Percentiles rank a stretch among this genome's conserved stretches.
phyloP scores from a whole-genome alignment of 148 eudicot species.

The Spergularia marina region DNA sequence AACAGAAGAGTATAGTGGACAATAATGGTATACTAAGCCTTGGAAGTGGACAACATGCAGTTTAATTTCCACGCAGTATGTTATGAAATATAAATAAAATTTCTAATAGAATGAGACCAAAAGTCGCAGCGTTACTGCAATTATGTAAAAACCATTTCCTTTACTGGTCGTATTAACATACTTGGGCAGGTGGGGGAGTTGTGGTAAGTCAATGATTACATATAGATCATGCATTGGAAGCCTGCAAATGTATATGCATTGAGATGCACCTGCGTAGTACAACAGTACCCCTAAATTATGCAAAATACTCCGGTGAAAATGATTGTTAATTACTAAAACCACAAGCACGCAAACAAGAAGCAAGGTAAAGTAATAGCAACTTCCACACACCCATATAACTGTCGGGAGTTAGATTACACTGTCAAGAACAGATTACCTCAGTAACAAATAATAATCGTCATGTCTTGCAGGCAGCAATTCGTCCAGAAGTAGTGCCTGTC shows the following conservation, averaged over 20 bases:
- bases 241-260: neutral
- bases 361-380: neutral
- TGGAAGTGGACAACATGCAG: too few species aligned
- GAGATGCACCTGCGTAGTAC: neutral
- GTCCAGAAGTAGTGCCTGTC: constrained; percentile 52
- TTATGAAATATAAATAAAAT: too few species aligned
- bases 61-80: too few species aligned
- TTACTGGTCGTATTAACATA: neutral
- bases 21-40: too few species aligned
- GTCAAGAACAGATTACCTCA: constrained; percentile 47
- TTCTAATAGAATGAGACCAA: too few species aligned
- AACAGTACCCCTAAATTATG: neutral
- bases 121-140: too few species aligned
- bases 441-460: constrained; percentile 68
- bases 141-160: too few species aligned
- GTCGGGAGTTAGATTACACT: neutral
- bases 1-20: neutral
- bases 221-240: neutral
- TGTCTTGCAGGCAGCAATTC: constrained; percentile 68
- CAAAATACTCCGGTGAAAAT: neutral
- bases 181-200: neutral
- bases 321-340: neutral
- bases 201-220: neutral
- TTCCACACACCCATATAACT: neutral
- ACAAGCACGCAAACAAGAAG: neutral